Conservation (phyloP, 2,329 filamentous ascomycete species). For the Epichloe sylvatica region DNA sequence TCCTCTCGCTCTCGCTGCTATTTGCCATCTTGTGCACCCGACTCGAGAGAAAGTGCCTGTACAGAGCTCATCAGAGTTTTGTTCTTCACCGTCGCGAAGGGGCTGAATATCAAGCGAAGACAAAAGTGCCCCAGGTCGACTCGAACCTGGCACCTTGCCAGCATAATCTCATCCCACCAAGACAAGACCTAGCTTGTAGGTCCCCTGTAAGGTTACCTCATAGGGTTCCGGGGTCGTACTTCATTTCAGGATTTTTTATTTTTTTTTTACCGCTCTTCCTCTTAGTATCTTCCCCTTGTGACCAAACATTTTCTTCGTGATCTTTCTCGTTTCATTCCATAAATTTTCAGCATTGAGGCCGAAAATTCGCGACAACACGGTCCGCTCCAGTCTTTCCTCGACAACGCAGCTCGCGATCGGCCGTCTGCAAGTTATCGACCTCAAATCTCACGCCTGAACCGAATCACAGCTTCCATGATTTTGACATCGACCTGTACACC, state of each 20-base stretch:
- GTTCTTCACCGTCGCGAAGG: not conserved
- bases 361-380: not conserved
- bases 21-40: not conserved
- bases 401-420: constrained; percentile 7
- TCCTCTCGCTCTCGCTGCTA: not conserved
- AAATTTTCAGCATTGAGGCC: not conserved
- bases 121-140: not conserved
- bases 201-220: constrained; percentile 1
- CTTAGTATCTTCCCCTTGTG: not conserved
- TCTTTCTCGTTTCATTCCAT: not conserved
- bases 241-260: not conserved
- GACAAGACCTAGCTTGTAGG: not conserved
- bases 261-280: not conserved
- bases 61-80: not conserved
- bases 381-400: not conserved
- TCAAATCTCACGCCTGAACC: not conserved
- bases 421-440: not conserved
- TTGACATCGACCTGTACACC: constrained; percentile 26
- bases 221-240: not conserved
- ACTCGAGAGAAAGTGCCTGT: not conserved
- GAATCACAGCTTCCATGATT: constrained; percentile 38
- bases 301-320: not conserved
- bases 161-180: not conserved
- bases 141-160: not conserved
- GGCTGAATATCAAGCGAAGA: not conserved